Base-by-base conservation (phyloP, 805 yeast genomes). In the Barnettozyma siamensis region DNA sequence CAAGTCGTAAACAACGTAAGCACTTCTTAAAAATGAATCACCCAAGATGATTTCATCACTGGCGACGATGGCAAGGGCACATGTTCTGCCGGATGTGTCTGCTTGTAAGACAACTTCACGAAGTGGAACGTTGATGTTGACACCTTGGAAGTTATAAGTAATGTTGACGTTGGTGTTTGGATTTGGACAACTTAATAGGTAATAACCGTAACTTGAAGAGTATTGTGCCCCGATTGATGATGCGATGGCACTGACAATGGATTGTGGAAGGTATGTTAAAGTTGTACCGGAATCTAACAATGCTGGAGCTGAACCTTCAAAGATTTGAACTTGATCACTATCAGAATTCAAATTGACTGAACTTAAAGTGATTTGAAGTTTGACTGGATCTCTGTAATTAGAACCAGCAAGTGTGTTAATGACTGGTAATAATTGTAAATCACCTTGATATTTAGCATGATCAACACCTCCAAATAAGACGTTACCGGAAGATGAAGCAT, bases 401-500 rank as follows among this genome's bases (percentile, higher is more conserved):
- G 44, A 39, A 8, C 28, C 17, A 3, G 48, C 50, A 20, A 60
- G 51, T 1, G 74, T 60, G 43, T 54, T 54, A 31, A 54, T 41
- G 31, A 78, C 48, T 21, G 82, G 80, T 7, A 81, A 56, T 1
- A 76, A 61, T 26, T 66, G 58, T 29, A 80, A 59, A 13, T 58
- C 46, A 13, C 88, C 88, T 0, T 60, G 40, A 57, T 75, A 80
- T 60, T 81, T 82, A 30, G 75, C 69, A 44, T 72, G 74, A 53
- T 83, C 91, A 21, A 79, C 71, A 24, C 81, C 93, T 36, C 93
- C 91, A 64, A 84, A 84, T 37, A 83, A 58, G 17, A 83, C 65
- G n/a, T 69, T 60, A 6, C 88, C 89, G 2, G 64, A 45, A 5
- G 52, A 35, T 0, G 75, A 63, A 28, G 61, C 60, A 10, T 56